Percentiles rank a stretch among this genome's conserved stretches.
Evolutionary conservation across 2,329 filamentous ascomycete species (phyloP).

Genomic region (Xenoacremonium recifei): DNA sequence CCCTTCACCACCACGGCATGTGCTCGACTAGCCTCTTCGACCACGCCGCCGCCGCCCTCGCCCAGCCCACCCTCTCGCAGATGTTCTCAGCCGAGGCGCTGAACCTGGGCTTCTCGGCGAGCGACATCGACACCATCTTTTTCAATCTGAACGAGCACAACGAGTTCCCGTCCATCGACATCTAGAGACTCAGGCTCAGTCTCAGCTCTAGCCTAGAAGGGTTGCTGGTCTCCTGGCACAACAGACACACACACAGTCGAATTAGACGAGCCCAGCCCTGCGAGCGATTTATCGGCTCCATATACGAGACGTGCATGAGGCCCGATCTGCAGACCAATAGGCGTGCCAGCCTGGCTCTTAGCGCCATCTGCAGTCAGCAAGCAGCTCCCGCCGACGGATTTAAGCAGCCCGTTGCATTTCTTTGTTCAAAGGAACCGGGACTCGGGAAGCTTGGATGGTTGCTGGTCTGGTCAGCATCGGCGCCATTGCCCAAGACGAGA

Average conservation of each 20-base stretch:
- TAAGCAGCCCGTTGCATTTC: too few species aligned
- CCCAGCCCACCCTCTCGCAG: constrained; percentile 4
- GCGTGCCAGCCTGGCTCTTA: not conserved
- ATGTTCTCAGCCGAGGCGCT: constrained; percentile 3
- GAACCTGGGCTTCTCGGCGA: constrained; percentile 8
- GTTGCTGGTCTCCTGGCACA: too few species aligned
- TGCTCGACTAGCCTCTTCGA: constrained; percentile 8
- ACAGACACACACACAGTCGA: too few species aligned
- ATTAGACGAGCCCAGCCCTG: constrained; percentile 1
- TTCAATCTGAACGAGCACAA: constrained; percentile 12
- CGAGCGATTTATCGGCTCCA: not conserved
- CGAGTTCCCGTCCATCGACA: constrained; percentile 11
- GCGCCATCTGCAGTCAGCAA: too few species aligned
- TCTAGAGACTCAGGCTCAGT: too few species aligned
- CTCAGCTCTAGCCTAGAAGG: too few species aligned
- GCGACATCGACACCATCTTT: constrained; percentile 11
- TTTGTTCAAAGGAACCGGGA: too few species aligned
- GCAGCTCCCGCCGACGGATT: not conserved
- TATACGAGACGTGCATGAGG: not conserved
- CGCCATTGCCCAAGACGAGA: too few species aligned
- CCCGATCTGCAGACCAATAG: not conserved
- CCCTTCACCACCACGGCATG: constrained; percentile 2
- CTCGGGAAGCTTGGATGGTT: too few species aligned
- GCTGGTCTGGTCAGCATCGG: too few species aligned
- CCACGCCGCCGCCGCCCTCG: not conserved